Base-by-base conservation (phyloP, 176 grass and related monocot genomes). In the Otatea glauca region DNA sequence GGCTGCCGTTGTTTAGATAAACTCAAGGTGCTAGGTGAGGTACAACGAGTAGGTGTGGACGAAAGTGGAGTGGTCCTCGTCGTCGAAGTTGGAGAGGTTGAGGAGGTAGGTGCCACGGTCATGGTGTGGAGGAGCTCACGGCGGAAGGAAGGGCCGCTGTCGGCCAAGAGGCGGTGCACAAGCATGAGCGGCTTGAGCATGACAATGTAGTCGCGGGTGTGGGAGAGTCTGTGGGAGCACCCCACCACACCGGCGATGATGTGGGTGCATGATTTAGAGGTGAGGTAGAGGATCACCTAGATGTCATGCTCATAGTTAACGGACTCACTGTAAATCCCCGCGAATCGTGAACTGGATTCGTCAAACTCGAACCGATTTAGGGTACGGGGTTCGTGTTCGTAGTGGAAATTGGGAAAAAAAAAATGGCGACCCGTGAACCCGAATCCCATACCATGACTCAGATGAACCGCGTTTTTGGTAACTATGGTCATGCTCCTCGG, bases 11-110 rank as follows among this genome's bases (percentile, higher is more conserved):
- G 39, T 42, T 42, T 42, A 42, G 39, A 42, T 42, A 88, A 90
- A 97, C 88, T 94, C 92, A 7, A 97, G 88, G 78, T 88, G 88
- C 81, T 94, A 90, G 74, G 93, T 92, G 29, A 97, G 88, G 77
- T 92, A 97, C 5, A 97, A 78, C 7, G 90, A 88, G 0, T 97
- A 97, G 3, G 95, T 94, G 51, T 90, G 95, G n/a, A 94, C 90
- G 47, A 97, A 97, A 58, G 90, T 90, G 35, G 35, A 94, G 75
- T 92, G 95, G 44, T 94, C 95, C 88, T 97, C 90, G 9, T 97
- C 90, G 1, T 88, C 86, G 68, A 97, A 94, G 75, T 93, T 90
- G 1, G 86, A 89, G 72, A 94, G 90, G 84, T 94, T 97, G n/a
- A 97, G 84, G 64, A 97, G 86, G 50, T 92, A 90, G 17, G 92